Percentiles rank a stretch among this genome's conserved stretches.
phyloP scores from a whole-genome alignment of 2,329 filamentous ascomycete species.

The Microsporum ferrugineum region DNA sequence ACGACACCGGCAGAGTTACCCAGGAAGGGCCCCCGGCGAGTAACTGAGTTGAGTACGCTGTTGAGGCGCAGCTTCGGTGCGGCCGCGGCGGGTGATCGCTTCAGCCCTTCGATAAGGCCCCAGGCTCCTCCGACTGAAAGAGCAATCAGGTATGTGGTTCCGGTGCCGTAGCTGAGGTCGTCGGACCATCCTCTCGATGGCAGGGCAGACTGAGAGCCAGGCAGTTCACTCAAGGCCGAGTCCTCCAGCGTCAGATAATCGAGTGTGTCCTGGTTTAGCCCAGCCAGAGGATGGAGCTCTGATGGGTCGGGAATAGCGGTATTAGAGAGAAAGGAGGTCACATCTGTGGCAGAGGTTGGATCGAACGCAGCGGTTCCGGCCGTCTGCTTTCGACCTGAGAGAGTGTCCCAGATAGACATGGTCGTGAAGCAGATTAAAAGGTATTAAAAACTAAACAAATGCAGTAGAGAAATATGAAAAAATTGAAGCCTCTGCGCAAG shows the following conservation, averaged over 20 bases:
- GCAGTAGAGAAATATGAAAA: background rate
- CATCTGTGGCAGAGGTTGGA: constrained; percentile 62
- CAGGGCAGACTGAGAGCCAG: constrained; percentile 73
- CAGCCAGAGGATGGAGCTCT: constrained; percentile 82
- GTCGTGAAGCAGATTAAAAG: constrained; percentile 14
- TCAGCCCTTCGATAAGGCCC: constrained; percentile 83
- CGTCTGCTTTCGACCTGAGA: constrained; percentile 50
- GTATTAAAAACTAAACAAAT: background rate
- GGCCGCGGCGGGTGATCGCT: constrained; percentile 55
- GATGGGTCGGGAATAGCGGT: constrained; percentile 74
- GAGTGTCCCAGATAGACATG: constrained; percentile 51
- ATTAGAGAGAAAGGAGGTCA: constrained; percentile 71
- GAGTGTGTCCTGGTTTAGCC: constrained; percentile 81
- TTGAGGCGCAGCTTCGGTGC: constrained; percentile 89
- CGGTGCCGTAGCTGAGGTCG: constrained; percentile 94
- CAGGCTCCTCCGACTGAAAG: constrained; percentile 77
- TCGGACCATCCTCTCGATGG: constrained; percentile 96
- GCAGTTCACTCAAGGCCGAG: constrained; percentile 71
- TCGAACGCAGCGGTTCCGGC: constrained; percentile 52
- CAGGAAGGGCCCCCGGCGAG: constrained; percentile 81
- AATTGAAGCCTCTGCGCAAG: constrained; percentile 11
- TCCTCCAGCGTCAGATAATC: constrained; percentile 95
- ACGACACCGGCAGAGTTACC: constrained; percentile 94
- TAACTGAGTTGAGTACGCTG: constrained; percentile 87
- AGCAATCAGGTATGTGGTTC: constrained; percentile 83